Evolutionary conservation across 768 basidiomycete genomes (phyloP), one percentile per base, ranked within the genome.

Genomic region (Lentinula raphanica): DNA sequence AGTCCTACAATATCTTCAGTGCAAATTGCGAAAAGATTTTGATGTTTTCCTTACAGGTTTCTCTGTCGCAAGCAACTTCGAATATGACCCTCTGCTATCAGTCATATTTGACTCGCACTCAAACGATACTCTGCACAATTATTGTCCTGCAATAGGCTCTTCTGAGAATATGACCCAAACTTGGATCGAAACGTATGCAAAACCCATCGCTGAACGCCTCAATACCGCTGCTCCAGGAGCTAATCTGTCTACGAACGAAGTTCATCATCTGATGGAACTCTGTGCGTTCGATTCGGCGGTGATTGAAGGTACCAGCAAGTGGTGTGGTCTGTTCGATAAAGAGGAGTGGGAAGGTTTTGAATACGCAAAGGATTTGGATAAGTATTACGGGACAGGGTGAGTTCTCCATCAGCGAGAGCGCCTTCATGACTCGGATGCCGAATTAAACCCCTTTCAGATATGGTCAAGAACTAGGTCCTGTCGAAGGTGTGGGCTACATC

Each of bases 401-500:
- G 81, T 65, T n/a, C n/a, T n/a, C n/a, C n/a, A n/a, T n/a, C n/a
- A n/a, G n/a, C n/a, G n/a, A n/a, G n/a, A n/a, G n/a, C n/a, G n/a
- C n/a, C n/a, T n/a, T n/a, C n/a, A n/a, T n/a, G n/a, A n/a, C n/a
- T n/a, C n/a, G n/a, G n/a, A n/a, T n/a, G n/a, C n/a, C n/a, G n/a
- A n/a, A n/a, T n/a, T n/a, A n/a, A n/a, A n/a, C n/a, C n/a, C n/a
- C n/a, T 29, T 13, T 40, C 59, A 89, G 88, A 21, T 80, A 90
- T 59, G 90, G 91, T 3, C 82, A 84, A 59, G 62, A 68, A 2
- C 74, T 93, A 1, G 91, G 92, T 1, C 85, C 75, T 4, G 83
- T 92, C 5, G 90, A 91, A 67, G 91, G 92, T 32, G 86, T 94
- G 2, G 94, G 93, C 5, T 96, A 90, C 68, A 76, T 90, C 66